Conservation (phyloP, 257 asterid species). For the Ehretia macrophylla region DNA sequence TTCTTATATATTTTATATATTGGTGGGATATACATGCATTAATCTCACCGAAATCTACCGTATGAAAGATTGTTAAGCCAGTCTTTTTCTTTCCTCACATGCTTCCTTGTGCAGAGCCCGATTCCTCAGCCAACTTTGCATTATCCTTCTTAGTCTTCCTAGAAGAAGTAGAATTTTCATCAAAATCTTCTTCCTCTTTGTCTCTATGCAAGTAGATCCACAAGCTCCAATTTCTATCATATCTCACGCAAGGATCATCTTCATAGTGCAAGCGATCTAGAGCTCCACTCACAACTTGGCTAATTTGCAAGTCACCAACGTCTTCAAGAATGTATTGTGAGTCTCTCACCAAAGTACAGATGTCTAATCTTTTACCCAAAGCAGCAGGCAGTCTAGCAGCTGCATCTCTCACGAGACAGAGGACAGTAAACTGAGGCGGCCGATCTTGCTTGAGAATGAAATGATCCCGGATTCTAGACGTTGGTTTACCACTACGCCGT, state of each 20-base stretch:
- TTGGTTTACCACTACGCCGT: slow-evolving; percentile 9
- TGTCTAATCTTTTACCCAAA: slow-evolving; percentile 22
- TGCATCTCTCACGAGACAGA: slow-evolving; percentile 32
- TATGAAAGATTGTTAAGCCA: no score
- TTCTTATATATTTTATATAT: no score
- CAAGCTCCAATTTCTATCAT: slow-evolving; percentile 1
- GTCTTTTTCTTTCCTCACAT: no score
- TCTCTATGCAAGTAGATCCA: slow-evolving; percentile 27
- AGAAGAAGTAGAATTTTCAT: slow-evolving; percentile 4
- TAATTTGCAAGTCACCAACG: slow-evolving; percentile 1
- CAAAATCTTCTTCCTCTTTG: slow-evolving; percentile 23
- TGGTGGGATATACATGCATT: no score
- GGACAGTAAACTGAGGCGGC: slow-evolving; percentile 25
- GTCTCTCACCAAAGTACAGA: slow-evolving; percentile 27
- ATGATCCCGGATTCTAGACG: slow-evolving; percentile 17
- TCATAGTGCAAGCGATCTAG: slow-evolving; percentile 27
- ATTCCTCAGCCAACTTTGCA: background rate
- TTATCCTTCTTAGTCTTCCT: background rate
- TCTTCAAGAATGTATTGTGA: slow-evolving; percentile 23
- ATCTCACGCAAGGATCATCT: slow-evolving; percentile 22
- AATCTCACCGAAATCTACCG: no score
- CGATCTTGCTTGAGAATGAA: slow-evolving; percentile 15
- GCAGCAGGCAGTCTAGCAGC: slow-evolving; percentile 28
- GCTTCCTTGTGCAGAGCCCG: background rate
- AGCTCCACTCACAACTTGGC: slow-evolving; percentile 23